Conservation (phyloP, 805 yeast species). For the Barnettozyma pratensis region DNA sequence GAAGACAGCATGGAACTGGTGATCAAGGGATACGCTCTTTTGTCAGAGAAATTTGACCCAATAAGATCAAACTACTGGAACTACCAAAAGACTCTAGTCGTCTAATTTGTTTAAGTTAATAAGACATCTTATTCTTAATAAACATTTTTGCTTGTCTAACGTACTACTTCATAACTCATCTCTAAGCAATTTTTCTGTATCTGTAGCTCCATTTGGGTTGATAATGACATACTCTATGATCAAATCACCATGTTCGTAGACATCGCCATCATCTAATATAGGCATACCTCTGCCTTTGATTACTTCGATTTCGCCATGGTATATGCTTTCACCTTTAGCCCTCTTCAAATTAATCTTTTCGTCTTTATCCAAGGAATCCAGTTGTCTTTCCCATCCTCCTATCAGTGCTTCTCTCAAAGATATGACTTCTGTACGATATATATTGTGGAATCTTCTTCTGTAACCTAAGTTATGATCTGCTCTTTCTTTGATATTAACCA, state of each 20-base stretch:
- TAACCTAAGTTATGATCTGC: constrained; percentile 65
- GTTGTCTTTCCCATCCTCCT: constrained; percentile 77
- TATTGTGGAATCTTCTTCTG: constrained; percentile 67
- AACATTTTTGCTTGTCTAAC: neutral
- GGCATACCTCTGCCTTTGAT: constrained; percentile 89
- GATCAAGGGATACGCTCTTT: constrained; percentile 40
- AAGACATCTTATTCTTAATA: neutral
- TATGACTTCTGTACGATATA: constrained; percentile 79
- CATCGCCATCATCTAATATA: constrained; percentile 33
- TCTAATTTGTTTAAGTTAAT: neutral
- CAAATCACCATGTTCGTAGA: constrained; percentile 44
- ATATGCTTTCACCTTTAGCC: constrained; percentile 43
- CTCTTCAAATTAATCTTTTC: constrained; percentile 42
- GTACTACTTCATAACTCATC: constrained; percentile 20
- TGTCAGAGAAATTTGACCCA: constrained; percentile 53
- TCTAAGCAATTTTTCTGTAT: constrained; percentile 11
- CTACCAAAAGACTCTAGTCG: constrained; percentile 30
- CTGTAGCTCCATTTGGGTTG: constrained; percentile 34
- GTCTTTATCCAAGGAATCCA: constrained; percentile 64
- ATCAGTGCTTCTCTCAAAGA: constrained; percentile 62
- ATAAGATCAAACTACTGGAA: constrained; percentile 61
- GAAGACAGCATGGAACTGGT: constrained; percentile 32
- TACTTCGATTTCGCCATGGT: constrained; percentile 67
- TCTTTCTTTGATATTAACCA: constrained; percentile 56
- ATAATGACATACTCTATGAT: constrained; percentile 44